Conservation (phyloP, 2,329 filamentous ascomycete species). For the Ceratocystis cubensis region DNA sequence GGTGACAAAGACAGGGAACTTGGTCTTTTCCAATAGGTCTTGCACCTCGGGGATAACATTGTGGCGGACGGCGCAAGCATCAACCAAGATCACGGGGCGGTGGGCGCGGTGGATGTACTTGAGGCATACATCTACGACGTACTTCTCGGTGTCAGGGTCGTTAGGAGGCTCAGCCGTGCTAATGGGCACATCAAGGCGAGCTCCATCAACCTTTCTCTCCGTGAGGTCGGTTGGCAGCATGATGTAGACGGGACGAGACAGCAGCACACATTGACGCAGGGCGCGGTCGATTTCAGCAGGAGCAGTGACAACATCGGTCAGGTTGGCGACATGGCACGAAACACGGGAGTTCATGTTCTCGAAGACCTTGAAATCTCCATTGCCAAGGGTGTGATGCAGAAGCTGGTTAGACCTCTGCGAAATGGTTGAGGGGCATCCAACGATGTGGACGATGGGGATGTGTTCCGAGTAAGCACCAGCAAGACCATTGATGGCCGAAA, state of each 20-base stretch:
- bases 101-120: conserved; percentile 60
- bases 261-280: conserved; percentile 59
- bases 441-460: conserved; percentile 59
- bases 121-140: conserved; percentile 68
- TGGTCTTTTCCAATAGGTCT: conserved; percentile 57
- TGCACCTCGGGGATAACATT: conserved; percentile 60
- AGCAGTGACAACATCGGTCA: conserved; percentile 57
- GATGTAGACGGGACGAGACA: conserved; percentile 70
- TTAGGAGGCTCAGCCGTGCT: conserved; percentile 53
- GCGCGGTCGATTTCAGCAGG: conserved; percentile 66
- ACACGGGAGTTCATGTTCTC: conserved; percentile 62
- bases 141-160: conserved; percentile 59
- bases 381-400: conserved; percentile 58
- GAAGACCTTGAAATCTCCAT: conserved; percentile 74
- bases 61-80: conserved; percentile 71
- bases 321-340: conserved; percentile 56
- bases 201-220: conserved; percentile 60
- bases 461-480: conserved; percentile 64
- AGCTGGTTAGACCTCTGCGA: conserved; percentile 38
- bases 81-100: conserved; percentile 66
- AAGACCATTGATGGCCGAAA: conserved; percentile 61
- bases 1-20: conserved; percentile 71
- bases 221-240: conserved; percentile 73
- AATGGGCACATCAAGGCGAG: conserved; percentile 56
- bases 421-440: conserved; percentile 39